Percentiles rank a stretch among this genome's conserved stretches.
Evolutionary conservation across 225 moss, liverwort and hornwort species (phyloP).

Genomic region (Antitrichia curtipendula): DNA sequence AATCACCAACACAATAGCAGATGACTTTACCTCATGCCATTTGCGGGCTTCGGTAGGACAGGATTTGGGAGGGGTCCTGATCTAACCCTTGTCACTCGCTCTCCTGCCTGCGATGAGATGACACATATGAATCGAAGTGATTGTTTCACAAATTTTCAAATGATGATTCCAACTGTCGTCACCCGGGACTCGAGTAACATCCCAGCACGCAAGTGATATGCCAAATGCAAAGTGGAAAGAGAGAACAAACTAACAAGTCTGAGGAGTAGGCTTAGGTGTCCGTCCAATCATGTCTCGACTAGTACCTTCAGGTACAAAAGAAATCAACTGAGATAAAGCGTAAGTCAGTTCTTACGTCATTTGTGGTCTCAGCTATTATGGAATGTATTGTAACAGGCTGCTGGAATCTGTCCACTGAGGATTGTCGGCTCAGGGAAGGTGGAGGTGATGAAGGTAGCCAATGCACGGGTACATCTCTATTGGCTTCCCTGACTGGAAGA

Average conservation of each 20-base stretch:
- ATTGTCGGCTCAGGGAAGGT: conserved; percentile 19
- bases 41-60: conserved; percentile 24
- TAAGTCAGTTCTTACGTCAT: conserved; percentile 30
- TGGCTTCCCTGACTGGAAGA: background rate
- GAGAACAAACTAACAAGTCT: background rate
- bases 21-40: conserved; percentile 27
- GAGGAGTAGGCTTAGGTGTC: background rate
- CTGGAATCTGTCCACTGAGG: conserved; percentile 33
- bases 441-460: conserved; percentile 21
- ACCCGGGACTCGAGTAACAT: background rate
- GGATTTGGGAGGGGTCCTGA: conserved; percentile 50
- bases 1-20: background rate
- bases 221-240: background rate
- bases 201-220: background rate
- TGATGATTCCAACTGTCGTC: background rate
- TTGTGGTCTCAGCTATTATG: conserved; percentile 29
- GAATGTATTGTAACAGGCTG: conserved; percentile 36
- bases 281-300: background rate
- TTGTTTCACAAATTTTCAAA: background rate
- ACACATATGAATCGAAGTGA: background rate
- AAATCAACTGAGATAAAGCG: background rate
- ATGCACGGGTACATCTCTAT: conserved; percentile 7
- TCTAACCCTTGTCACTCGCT: conserved; percentile 40
- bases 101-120: conserved; percentile 32
- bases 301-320: background rate